Evolutionary conservation across 2,329 filamentous ascomycete genomes (phyloP), one percentile per base, ranked within the genome.

Genomic region (Botrytis sinoallii): DNA sequence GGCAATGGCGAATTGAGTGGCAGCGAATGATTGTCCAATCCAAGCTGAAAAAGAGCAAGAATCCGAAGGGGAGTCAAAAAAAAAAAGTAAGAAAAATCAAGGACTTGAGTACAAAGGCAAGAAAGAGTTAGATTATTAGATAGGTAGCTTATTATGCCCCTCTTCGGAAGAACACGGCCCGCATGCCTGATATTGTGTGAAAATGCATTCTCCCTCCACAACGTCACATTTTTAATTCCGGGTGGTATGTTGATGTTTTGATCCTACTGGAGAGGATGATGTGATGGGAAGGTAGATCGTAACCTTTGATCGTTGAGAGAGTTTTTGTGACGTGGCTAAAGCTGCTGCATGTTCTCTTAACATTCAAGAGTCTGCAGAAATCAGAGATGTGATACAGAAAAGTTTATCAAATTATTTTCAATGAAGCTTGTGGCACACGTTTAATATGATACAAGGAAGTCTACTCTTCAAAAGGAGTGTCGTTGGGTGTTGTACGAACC

Each of bases 321-420:
- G 40, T 42, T 66, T 55, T 29, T 32, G 70, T 73, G 71, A 73
- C 71, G 71, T 73, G 71, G 64, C 71, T 73, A 73, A n/a, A 69
- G 55, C 48, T 69, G 71, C 71, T 40, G 64, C 64, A 69, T 69
- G 32, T 73, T 57, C 14, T 57, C 48, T 29, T 57, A 69, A 63
- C 55, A 60, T 18, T 22, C 25, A 46, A 40, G 10, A 46, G 42
- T 18, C 14, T 70, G 68, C 42, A 46, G 42, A 46, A 61, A 60
- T 63, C 22, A 38, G 68, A 70, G n/a, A 22, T 70, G 68, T 61
- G 68, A 70, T 22, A 70, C 29, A n/a, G 29, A 57, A 55, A 70
- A 20, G n/a, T 46, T 61, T n/a, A 70, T 70, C 68, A 63, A 70
- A 70, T 70, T 38, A 40, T n/a, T 57, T 57, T 60, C 55, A 70